Evolutionary conservation across 108 stramenopile genomes (phyloP).

Genomic region (Conticribra guillardii): DNA sequence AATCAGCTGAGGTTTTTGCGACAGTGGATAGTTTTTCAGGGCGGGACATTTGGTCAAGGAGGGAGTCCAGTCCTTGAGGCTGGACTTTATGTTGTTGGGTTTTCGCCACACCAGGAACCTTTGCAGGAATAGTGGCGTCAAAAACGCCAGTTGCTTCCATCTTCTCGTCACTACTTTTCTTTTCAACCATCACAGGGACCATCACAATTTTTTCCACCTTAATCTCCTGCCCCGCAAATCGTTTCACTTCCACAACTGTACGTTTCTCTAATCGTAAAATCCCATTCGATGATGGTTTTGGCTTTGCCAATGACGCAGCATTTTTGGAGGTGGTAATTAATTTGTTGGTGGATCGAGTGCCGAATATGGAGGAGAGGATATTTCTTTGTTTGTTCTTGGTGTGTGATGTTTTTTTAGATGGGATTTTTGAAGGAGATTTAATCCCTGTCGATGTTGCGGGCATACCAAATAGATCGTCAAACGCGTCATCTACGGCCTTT

Average conservation of each 20-base stretch:
- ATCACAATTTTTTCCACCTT: constrained; percentile 44
- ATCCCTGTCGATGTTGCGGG: constrained; percentile 1
- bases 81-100: constrained; percentile 1
- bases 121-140: not conserved
- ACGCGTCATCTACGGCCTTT: constrained; percentile 75
- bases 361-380: constrained; percentile 66
- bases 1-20: constrained; percentile 86
- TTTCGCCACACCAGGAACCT: not conserved
- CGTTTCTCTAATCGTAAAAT: constrained; percentile 47
- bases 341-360: constrained; percentile 25
- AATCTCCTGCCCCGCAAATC: constrained; percentile 61
- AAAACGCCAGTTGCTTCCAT: not conserved
- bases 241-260: constrained; percentile 48
- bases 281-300: constrained; percentile 32
- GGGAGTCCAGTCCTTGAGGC: constrained; percentile 56
- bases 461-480: constrained; percentile 77
- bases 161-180: not conserved
- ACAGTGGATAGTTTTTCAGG: constrained; percentile 77
- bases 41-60: constrained; percentile 70
- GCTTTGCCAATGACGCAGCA: constrained; percentile 27
- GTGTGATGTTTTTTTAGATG: constrained; percentile 8
- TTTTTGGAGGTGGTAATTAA: constrained; percentile 18
- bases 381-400: constrained; percentile 21
- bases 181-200: constrained; percentile 28
- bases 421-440: constrained; percentile 6